Base-by-base conservation (phyloP, 169 alveolate species). In the Cryptosporidium bovis region DNA sequence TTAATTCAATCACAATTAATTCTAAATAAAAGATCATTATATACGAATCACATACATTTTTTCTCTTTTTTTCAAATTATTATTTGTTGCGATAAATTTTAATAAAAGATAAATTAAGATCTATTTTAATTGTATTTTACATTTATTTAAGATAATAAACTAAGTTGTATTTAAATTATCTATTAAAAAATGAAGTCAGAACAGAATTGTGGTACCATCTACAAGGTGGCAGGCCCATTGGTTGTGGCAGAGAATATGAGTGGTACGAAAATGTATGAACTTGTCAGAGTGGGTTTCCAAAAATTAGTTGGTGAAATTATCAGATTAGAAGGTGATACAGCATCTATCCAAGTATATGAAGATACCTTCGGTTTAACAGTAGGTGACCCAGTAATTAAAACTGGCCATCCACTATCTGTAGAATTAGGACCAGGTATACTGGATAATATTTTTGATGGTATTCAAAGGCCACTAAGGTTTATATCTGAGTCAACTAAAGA, bases 211-310 rank as follows among this genome's bases (percentile, higher is more conserved):
- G 99, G 99, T 29, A 95, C 96, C 71, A 94, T 97, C 65, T 96
- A 92, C 94, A 95, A 96, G 92, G 99, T 97, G 44, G 95, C 98
- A 53, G 99, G 99, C 64, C 99, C 99, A 66, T 84, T 98, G 92
- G 99, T 98, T 82, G 98, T 98, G 27, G 99, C 99, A 51, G 98
- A 97, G 69, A 96, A 96, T 46, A 98, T 98, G 99, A 96, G 98
- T 69, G 99, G 99, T 51, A 96, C 99, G 46, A 96, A 97, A 92
- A 98, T 98, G 99, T 98, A 95, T 91, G 99, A 98, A 71, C 90
- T 98, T 66, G 99, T 97, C 18, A 95, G 95, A 53, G 98, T 95
- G 2, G 99, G 99, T 33, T 97, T 98, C 98, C 95, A 97, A 65
- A 93, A 95, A 82, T 93, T 98, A 29, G 99, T 97, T 66, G 99